A percentile compares a stretch with the other conserved stretches of the same genome.
Evolutionary conservation across 140 eudicot genomes (phyloP).

Genomic region (Cichorium intybus): DNA sequence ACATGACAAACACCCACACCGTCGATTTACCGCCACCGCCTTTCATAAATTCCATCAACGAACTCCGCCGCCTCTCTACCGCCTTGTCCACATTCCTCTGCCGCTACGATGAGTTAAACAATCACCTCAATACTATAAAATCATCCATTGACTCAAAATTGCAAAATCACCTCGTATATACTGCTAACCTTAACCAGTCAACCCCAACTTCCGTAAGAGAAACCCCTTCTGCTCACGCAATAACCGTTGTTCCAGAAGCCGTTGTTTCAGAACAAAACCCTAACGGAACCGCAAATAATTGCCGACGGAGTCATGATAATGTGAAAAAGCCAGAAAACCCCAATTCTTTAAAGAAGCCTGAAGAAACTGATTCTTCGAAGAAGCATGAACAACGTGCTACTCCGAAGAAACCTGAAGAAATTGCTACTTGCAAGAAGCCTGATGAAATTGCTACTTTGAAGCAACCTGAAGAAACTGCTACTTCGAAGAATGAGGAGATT

Average conservation of each 20-base stretch:
- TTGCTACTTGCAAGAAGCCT: not conserved
- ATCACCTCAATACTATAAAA: conserved; percentile 38
- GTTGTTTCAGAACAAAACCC: conserved; percentile 15
- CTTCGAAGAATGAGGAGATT: not conserved
- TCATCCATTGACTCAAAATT: conserved; percentile 33
- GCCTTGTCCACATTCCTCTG: conserved; percentile 48
- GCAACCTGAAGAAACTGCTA: conserved; percentile 3
- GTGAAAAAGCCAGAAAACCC: not conserved
- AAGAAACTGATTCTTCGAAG: no score
- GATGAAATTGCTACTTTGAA: not conserved
- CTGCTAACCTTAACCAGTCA: conserved; percentile 12
- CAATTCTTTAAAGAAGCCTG: not conserved
- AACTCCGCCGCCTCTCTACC: conserved; percentile 45
- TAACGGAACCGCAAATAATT: conserved; percentile 6
- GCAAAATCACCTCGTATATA: conserved; percentile 12
- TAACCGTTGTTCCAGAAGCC: not conserved
- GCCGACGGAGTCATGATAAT: not conserved
- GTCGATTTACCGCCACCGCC: conserved; percentile 26
- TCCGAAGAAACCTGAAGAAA: not conserved
- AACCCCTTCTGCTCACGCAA: not conserved
- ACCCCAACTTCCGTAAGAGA: not conserved
- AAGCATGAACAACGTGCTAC: not conserved
- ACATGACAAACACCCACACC: conserved; percentile 8
- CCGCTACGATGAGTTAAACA: conserved; percentile 51
- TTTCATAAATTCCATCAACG: conserved; percentile 26